phyloP scores from a whole-genome alignment of 192 early-diverging fungal genomes.

The Entomortierella beljakovae region DNA sequence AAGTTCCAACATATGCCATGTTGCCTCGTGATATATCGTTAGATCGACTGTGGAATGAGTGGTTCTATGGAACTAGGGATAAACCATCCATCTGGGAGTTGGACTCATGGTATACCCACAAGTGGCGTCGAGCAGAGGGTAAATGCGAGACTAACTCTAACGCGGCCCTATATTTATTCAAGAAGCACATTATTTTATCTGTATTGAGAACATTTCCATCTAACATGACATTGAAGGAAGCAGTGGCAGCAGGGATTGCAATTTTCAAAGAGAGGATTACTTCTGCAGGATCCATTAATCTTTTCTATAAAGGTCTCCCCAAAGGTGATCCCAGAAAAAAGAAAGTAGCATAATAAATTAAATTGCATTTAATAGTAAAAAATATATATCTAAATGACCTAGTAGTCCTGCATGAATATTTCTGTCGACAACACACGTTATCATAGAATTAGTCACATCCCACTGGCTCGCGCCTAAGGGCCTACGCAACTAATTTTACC shows the following conservation, averaged over 20 bases:
- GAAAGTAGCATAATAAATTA: too few relatives aligned
- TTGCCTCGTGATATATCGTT: neutral
- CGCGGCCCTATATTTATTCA: slow-evolving; percentile 9
- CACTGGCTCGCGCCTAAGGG: too few relatives aligned
- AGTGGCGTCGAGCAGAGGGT: neutral
- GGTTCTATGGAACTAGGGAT: slow-evolving; percentile 5
- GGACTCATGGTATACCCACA: neutral
- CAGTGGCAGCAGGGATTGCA: neutral
- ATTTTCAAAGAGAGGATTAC: neutral
- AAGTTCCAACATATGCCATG: slow-evolving; percentile 1
- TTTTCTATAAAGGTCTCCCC: neutral
- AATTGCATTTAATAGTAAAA: too few relatives aligned
- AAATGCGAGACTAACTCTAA: slow-evolving; percentile 3
- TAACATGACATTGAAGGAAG: neutral
- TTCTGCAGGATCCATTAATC: neutral
- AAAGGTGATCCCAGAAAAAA: neutral
- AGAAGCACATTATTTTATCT: slow-evolving; percentile 4
- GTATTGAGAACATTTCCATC: slow-evolving; percentile 7
- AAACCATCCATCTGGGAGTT: slow-evolving; percentile 16
- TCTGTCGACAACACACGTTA: too few relatives aligned
- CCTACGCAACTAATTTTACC: too few relatives aligned
- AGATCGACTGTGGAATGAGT: slow-evolving; percentile 10
- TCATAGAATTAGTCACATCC: too few relatives aligned
- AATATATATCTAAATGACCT: too few relatives aligned
- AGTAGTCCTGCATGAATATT: too few relatives aligned